Evolutionary conservation across 2,329 filamentous ascomycete species (phyloP).

Genomic region (Paracoccidioides lutzii): DNA sequence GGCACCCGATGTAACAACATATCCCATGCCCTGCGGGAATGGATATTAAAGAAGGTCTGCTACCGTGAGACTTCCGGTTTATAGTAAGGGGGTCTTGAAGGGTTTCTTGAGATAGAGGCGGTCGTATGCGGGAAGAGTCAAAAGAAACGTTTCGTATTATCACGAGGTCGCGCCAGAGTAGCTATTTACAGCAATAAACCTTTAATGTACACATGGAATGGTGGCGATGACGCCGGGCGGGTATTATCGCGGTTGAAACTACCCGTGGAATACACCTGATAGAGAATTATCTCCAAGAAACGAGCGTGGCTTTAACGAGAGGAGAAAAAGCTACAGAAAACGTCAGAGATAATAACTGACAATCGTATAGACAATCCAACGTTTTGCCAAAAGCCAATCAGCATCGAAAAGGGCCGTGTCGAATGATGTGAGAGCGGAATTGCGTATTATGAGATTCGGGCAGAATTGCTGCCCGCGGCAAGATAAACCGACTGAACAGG

Average conservation of each 20-base stretch:
- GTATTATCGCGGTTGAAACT: not conserved
- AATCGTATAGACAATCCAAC: not conserved
- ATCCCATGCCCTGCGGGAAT: conserved; percentile 21
- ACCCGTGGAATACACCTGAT: not conserved
- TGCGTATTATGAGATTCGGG: too few relatives aligned
- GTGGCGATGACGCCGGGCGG: not conserved
- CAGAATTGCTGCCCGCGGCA: too few relatives aligned
- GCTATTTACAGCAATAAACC: not conserved
- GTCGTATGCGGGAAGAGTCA: conserved; percentile 23
- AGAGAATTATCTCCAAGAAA: not conserved
- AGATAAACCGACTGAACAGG: too few relatives aligned
- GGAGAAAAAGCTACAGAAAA: not conserved
- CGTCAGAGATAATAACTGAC: not conserved
- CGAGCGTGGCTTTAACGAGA: not conserved
- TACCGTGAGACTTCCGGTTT: conserved; percentile 14
- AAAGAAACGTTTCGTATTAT: conserved; percentile 36
- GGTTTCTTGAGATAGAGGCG: conserved; percentile 11
- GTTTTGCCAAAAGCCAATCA: too few relatives aligned
- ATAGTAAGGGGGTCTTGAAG: conserved; percentile 9
- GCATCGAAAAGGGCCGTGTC: too few relatives aligned
- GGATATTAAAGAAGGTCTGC: conserved; percentile 26
- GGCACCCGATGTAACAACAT: conserved; percentile 16
- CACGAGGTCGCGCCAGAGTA: conserved; percentile 34
- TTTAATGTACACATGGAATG: not conserved
- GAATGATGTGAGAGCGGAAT: too few relatives aligned